Evolutionary conservation across 1,139 yeast genomes (phyloP), one percentile per base, ranked within the genome.

Genomic region (Magnusiomyces sp.): DNA sequence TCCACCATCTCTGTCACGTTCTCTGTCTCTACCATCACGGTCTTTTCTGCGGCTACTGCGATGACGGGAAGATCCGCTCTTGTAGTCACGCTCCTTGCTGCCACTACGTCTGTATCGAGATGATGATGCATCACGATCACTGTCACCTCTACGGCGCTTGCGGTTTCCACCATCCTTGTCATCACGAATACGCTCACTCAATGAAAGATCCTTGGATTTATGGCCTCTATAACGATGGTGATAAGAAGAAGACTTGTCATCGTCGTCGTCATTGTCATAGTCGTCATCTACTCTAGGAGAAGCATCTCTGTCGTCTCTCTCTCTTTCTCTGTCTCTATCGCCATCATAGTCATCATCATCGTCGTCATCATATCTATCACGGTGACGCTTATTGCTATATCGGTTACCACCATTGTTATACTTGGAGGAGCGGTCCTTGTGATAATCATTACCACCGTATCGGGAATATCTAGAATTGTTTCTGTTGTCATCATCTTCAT

Each of bases 41-140:
- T 23, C 29, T 23, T 23, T 49, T 6, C 59, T 55, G 50, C 55
- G 34, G 53, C 58, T 34, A 57, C 54, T 33, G 56, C 54, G 14
- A 49, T 48, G 3, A 53, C 55, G 14, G 56, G 46, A 40, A 52
- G 54, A 29, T 4, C 20, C 40, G 16, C 40, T 32, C 32, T 27
- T 34, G 20, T 43, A 39, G 31, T 55, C 56, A 36, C 57, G 53
- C 11, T 56, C 57, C 14, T 51, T 53, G 34, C 56, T 51, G 14
- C 56, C 42, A 39, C 55, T 52, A 33, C 59, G 53, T 29, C 54
- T 55, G 42, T 53, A 37, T 31, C 43, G 50, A 31, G 36, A 47
- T 36, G 50, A 46, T 1, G 50, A 46, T 2, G 46, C 37, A 23
- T 47, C 52, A 2, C 45, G 31, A 20, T 50, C 55, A 29, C 53